phyloP scores from a whole-genome alignment of 345 rosid genomes.

The Gossypium anomalum region DNA sequence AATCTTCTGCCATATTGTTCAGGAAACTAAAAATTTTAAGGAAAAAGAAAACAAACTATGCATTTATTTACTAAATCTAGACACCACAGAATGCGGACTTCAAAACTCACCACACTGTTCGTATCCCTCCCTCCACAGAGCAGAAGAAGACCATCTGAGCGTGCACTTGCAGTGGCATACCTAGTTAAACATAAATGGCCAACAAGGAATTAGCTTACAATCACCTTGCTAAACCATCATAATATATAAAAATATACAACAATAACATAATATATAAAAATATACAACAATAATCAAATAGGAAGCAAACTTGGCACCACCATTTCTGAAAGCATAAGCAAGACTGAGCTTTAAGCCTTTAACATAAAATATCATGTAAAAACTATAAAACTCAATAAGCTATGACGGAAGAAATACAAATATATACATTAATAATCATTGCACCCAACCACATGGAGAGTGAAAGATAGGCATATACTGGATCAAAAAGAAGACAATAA shows the following conservation, averaged over 20 bases:
- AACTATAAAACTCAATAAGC: neutral
- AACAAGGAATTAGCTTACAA: conserved; percentile 12
- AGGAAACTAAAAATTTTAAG: neutral
- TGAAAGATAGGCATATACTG: neutral
- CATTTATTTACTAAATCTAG: neutral
- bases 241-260: neutral
- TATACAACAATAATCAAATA: neutral
- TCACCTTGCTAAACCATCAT: neutral
- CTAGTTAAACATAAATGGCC: conserved; percentile 35
- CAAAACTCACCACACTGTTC: conserved; percentile 76
- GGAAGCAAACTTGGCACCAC: neutral
- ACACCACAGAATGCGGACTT: neutral
- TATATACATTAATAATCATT: neutral
- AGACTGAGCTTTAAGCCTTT: conserved; percentile 4
- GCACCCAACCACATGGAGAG: neutral
- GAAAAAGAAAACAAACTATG: neutral
- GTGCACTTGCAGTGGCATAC: conserved; percentile 99
- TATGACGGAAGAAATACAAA: neutral
- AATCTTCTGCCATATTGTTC: neutral
- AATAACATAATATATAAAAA: neutral
- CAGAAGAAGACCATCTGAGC: conserved; percentile 97
- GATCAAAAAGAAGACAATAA: neutral
- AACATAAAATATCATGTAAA: neutral
- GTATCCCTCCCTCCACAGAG: conserved; percentile 99
- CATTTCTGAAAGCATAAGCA: neutral